These are phyloP conservation scores for Bromus sterilis DNA, from an alignment of 176 grass and related monocot species.

Conservation along the genomic window DNA sequence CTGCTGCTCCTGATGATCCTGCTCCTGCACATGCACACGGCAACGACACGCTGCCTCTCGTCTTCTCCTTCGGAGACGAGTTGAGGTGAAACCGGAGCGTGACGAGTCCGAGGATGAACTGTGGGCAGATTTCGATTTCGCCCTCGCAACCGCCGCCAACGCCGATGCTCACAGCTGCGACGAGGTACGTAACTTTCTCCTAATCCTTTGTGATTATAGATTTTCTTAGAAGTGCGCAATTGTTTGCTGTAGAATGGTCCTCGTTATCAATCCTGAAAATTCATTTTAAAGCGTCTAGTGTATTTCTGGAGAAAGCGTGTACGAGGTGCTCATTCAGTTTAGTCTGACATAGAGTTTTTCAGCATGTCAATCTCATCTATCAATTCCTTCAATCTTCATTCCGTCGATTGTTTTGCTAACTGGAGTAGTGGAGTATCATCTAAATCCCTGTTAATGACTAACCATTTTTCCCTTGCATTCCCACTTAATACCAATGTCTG, in stretches of 20 bases:
- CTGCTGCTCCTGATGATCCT: too few relatives aligned
- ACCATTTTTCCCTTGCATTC: neutral
- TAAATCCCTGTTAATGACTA: neutral
- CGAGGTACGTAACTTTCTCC: conserved; percentile 22
- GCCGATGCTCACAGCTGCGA: neutral
- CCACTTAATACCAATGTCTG: neutral
- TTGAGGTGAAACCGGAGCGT: neutral
- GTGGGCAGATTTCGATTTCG: conserved; percentile 5
- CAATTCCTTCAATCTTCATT: neutral
- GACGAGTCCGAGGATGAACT: neutral
- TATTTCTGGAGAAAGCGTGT: neutral
- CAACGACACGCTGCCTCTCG: neutral
- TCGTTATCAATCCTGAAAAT: neutral
- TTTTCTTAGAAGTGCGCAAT: neutral
- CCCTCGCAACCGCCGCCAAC: neutral
- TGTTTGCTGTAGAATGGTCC: neutral
- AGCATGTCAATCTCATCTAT: neutral
- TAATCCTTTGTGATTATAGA: neutral
- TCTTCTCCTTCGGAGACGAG: conserved; percentile 29
- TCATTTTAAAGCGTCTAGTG: neutral
- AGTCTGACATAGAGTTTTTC: neutral
- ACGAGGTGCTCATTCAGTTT: neutral
- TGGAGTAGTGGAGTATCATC: too few relatives aligned
- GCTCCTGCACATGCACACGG: neutral
- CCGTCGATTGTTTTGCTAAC: neutral